Base-by-base conservation (phyloP, 257 asterid species). In the Nicotiana undulata region DNA sequence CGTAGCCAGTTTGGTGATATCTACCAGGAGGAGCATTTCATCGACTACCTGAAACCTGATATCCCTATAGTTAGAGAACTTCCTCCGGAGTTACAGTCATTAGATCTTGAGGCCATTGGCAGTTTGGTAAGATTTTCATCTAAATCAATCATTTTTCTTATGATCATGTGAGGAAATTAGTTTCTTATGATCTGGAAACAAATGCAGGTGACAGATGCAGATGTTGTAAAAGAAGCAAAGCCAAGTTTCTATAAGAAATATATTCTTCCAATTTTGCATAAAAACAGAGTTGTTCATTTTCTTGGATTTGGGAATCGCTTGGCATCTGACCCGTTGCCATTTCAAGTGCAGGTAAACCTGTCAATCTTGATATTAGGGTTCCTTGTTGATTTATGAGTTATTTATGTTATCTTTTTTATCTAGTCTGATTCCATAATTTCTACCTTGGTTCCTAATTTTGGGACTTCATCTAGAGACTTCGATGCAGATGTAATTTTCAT, bases 401-500 rank as follows among this genome's bases (percentile, higher is more conserved):
- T 72, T 65, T 72, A 51, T 74, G 46, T 80, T 22, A 55, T 82
- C 75, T 40, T 46, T 68, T 51, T 82, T 60, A 44, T 78, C 32
- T 67, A 34, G 28, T 77, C 31, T 65, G 83, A 68, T 63, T 31
- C 81, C 59, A 67, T 76, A 49, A 79, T 74, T 84, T 84, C 34
- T 78, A 3, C 22, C 81, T 59, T 82, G 85, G 87, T 89, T 88
- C 97, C 97, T 93, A 90, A 96, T 88, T 89, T 81, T 81, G 86
- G 91, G 85, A 87, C 92, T 89, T 90, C 97, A 89, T 92, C 94
- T 91, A 96, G 99, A 94, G 89, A 86, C 98, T 96, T 84, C 98
- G 99, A 86, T 96, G 99, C 98, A 92, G 98, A 92, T 96, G 98
- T 88, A 94, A 96, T 88, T 96, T 94, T 85, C 97, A 91, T 83